phyloP scores from a whole-genome alignment of 2,329 filamentous ascomycete genomes.

The Neofusicoccum sp. region DNA sequence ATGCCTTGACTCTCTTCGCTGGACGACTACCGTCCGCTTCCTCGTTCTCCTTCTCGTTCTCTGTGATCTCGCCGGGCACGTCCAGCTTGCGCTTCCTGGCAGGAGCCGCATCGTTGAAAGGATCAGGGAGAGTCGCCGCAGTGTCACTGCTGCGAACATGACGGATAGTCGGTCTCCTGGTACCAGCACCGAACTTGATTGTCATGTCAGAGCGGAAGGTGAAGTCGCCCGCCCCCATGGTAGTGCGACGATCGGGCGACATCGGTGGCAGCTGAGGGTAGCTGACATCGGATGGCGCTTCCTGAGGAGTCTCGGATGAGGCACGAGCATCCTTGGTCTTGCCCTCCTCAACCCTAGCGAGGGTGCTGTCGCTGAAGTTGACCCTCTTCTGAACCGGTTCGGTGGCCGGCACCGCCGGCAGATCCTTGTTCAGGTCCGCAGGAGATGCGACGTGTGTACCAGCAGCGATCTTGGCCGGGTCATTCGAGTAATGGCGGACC shows the following conservation, averaged over 20 bases:
- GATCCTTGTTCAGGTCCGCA: constrained; percentile 49
- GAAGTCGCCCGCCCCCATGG: constrained; percentile 41
- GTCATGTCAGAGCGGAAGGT: constrained; percentile 48
- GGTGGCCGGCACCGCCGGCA: constrained; percentile 58
- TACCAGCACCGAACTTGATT: constrained; percentile 44
- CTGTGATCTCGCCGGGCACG: constrained; percentile 28
- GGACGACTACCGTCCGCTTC: constrained; percentile 31
- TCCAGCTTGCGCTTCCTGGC: constrained; percentile 46
- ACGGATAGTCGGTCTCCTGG: constrained; percentile 31
- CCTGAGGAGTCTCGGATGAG: constrained; percentile 32
- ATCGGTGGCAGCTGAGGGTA: constrained; percentile 37
- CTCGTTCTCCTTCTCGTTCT: constrained; percentile 46
- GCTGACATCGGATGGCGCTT: constrained; percentile 26
- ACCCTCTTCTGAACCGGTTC: constrained; percentile 76
- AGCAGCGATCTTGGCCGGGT: constrained; percentile 58
- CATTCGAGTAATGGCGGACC: constrained; percentile 58
- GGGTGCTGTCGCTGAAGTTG: constrained; percentile 71
- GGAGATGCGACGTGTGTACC: constrained; percentile 56
- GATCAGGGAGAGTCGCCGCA: constrained; percentile 22
- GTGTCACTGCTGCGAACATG: constrained; percentile 47
- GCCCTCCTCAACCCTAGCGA: constrained; percentile 18
- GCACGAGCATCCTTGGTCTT: constrained; percentile 32
- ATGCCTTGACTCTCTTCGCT: constrained; percentile 34
- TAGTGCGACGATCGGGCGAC: constrained; percentile 31
- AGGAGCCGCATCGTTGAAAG: constrained; percentile 21